A percentile compares a stretch with the other conserved stretches of the same genome.
Evolutionary conservation across 2,329 filamentous ascomycete species (phyloP).

Genomic region (Fusarium irregulare): DNA sequence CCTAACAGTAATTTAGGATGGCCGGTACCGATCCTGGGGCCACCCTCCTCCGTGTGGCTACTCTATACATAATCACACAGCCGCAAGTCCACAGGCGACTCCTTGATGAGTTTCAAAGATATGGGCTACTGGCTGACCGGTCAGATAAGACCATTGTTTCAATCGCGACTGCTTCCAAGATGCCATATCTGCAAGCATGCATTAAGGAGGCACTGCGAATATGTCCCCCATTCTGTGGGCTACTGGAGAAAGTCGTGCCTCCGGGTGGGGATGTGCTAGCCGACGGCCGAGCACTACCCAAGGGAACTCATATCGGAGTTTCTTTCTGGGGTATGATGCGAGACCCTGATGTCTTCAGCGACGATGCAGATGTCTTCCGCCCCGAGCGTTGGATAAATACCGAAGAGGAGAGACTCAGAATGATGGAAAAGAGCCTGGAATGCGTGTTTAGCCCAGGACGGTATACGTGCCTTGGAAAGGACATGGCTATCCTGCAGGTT

Average conservation of each 20-base stretch:
- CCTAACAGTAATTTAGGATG: not conserved
- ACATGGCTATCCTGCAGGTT: not conserved
- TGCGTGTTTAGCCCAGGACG: fast-evolving
- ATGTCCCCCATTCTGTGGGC: not conserved
- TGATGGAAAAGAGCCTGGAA: not conserved
- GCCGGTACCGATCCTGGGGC: not conserved
- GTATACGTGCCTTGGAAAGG: not conserved
- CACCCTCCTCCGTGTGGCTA: not conserved
- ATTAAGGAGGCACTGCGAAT: not conserved
- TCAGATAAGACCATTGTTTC: fast-evolving
- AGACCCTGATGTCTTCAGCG: not conserved
- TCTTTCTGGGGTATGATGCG: not conserved
- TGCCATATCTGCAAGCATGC: not conserved
- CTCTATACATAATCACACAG: not conserved
- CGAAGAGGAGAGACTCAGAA: fast-evolving
- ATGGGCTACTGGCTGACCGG: too few relatives aligned
- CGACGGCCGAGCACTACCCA: not conserved
- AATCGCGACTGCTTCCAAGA: not conserved
- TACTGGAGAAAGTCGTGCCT: fast-evolving
- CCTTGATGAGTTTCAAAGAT: not conserved
- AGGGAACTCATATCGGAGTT: not conserved
- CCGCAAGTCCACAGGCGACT: not conserved
- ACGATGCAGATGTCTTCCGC: not conserved
- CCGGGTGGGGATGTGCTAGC: not conserved
- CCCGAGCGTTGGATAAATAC: fast-evolving